phyloP scores from a whole-genome alignment of 1,284 basidiomycete genomes.

The Vanrija humicola region DNA sequence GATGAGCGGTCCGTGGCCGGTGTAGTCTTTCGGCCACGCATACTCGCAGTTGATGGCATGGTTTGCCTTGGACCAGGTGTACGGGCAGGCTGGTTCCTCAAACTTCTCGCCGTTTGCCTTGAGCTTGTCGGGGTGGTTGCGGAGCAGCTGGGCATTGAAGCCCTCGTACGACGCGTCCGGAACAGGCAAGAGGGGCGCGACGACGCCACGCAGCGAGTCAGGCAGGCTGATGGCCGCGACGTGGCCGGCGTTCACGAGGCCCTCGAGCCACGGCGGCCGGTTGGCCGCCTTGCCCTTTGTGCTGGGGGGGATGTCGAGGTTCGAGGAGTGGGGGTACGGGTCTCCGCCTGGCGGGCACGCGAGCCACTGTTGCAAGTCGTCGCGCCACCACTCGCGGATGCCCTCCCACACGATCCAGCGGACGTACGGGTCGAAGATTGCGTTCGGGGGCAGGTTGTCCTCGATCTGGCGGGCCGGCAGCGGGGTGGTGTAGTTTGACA shows the following conservation, averaged over 20 bases:
- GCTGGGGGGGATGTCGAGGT: slow-evolving; percentile 4
- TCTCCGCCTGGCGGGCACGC: slow-evolving; percentile 56
- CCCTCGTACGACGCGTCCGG: slow-evolving; percentile 1
- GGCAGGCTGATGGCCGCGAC: background rate
- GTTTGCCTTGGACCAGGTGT: slow-evolving; percentile 59
- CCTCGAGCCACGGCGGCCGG: background rate
- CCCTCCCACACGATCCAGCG: slow-evolving; percentile 83
- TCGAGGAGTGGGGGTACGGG: slow-evolving; percentile 45
- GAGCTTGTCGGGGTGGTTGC: slow-evolving; percentile 2
- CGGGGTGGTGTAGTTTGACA: slow-evolving; percentile 69
- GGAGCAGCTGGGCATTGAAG: slow-evolving; percentile 5
- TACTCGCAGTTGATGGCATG: slow-evolving; percentile 73
- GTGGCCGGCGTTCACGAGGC: background rate
- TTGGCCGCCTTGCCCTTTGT: background rate
- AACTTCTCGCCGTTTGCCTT: background rate
- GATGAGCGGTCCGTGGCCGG: slow-evolving; percentile 51
- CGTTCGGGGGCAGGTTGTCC: slow-evolving; percentile 60
- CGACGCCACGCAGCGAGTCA: background rate
- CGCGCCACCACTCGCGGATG: slow-evolving; percentile 61
- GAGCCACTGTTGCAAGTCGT: slow-evolving; percentile 61
- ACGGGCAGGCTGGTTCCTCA: slow-evolving; percentile 64
- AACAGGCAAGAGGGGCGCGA: slow-evolving; percentile 12
- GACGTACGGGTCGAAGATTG: slow-evolving; percentile 83
- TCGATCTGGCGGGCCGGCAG: slow-evolving; percentile 66
- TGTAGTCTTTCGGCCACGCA: slow-evolving; percentile 64